Conservation (phyloP, 2,329 filamentous ascomycete genomes). For the Epichloe elymi region DNA sequence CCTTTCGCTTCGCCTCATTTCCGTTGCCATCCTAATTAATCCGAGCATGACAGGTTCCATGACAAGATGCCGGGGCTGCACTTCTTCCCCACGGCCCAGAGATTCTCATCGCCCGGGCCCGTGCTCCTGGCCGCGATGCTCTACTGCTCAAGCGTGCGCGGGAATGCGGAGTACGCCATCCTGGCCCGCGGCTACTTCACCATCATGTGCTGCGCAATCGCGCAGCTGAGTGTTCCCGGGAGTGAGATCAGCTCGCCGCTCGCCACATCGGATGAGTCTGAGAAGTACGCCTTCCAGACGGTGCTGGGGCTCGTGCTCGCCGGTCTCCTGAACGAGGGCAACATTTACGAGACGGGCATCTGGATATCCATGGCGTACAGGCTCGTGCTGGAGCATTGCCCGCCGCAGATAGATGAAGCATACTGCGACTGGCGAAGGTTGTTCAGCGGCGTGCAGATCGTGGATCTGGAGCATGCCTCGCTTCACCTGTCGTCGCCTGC, state of each 20-base stretch:
- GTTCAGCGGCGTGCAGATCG: constrained; percentile 26
- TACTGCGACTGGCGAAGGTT: constrained; percentile 27
- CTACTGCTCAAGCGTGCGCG: constrained; percentile 26
- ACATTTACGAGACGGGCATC: constrained; percentile 26
- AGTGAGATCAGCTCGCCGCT: constrained; percentile 15
- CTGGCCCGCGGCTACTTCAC: constrained; percentile 25
- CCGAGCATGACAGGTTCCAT: constrained; percentile 21
- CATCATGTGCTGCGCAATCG: constrained; percentile 25
- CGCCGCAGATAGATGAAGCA: constrained; percentile 22
- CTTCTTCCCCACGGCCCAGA: constrained; percentile 29
- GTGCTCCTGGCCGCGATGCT: constrained; percentile 30
- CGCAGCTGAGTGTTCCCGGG: constrained; percentile 25
- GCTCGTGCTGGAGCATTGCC: constrained; percentile 27
- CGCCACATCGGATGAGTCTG: constrained; percentile 12
- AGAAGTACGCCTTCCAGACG: constrained; percentile 29
- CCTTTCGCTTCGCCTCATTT: too few relatives aligned
- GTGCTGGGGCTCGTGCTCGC: constrained; percentile 28
- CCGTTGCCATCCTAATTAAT: neutral
- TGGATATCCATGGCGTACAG: constrained; percentile 31
- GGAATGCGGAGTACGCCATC: constrained; percentile 19
- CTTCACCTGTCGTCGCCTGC: constrained; percentile 27
- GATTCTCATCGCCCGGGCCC: constrained; percentile 27
- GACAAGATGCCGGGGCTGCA: constrained; percentile 31
- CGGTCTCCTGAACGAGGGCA: constrained; percentile 27
- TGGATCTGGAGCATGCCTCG: constrained; percentile 29